Base-by-base conservation (phyloP, 2,329 filamentous ascomycete genomes). In the Pestalotiopsis sp. region DNA sequence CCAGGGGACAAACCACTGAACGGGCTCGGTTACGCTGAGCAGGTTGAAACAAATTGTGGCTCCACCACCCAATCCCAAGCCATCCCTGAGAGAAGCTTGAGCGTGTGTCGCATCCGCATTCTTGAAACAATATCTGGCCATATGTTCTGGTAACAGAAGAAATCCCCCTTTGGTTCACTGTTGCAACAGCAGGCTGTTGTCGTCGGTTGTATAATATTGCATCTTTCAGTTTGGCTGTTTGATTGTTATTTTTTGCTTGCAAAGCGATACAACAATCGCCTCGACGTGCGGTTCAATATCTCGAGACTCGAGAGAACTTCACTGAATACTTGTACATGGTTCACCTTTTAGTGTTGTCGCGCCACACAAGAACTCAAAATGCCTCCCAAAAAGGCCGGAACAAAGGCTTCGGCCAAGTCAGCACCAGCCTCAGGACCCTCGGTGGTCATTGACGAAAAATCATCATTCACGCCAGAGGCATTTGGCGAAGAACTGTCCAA, bases 401-500 rank as follows among this genome's bases (percentile, higher is more conserved):
- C 70, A 68, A 78, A 77, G 49, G 45, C 31, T 23, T 12, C 52
- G n/a, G 75, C 74, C 68, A 75, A 70, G 67, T 13, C 38, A 14
- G 45, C 63, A 25, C 63, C 75, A 38, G 66, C 69, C 74, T 36
- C 31, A 36, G 31, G 31, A 36, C 31, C 31, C 2, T 36, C 31
- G 6, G 31, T 36, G 6, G 76, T 77, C 64, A 52, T 52, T 23
- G 75, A 77, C 61, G 73, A 76, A 64, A 75, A 75, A 62, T 76
- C 80, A 7, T 77, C 80, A 52, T 82, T 85, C 75, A 85, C 84
- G 3, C 83, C 84, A n/a, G 81, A 86, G 69, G 81, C 80, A 63
- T 88, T 88, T 73, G 86, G 88, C 73, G 80, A 80, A 68, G 87
- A 90, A 73, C 84, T 89, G 67, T 81, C 84, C 72, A 74, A 80